phyloP scores from a whole-genome alignment of 768 basidiomycete species.

The Amanita jacksonii region DNA sequence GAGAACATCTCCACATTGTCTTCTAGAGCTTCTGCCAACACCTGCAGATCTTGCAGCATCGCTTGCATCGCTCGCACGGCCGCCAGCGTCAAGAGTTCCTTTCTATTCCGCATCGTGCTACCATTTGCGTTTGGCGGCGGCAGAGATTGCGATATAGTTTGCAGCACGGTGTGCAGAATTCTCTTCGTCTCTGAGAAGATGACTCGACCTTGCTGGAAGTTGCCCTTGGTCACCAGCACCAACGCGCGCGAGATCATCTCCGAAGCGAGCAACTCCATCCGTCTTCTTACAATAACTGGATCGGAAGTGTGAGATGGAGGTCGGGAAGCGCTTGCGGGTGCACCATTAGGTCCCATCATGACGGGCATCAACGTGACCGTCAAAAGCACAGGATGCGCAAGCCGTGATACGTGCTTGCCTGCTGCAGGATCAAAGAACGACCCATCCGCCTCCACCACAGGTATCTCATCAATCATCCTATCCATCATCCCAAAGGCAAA shows the following conservation, averaged over 20 bases:
- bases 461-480: constrained; percentile 94
- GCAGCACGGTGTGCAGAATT: constrained; percentile 85
- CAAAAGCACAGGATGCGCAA: constrained; percentile 90
- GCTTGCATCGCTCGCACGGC: constrained; percentile 78
- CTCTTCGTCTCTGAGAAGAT: constrained; percentile 87
- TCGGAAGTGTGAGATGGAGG: constrained; percentile 53
- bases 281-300: constrained; percentile 81
- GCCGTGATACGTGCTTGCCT: constrained; percentile 72
- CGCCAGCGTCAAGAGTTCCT: constrained; percentile 63
- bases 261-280: constrained; percentile 93
- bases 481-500: constrained; percentile 92
- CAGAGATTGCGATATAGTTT: constrained; percentile 69
- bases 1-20: constrained; percentile 90
- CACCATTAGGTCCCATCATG: constrained; percentile 12
- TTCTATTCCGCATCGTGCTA: constrained; percentile 57
- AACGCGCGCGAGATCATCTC: constrained; percentile 97
- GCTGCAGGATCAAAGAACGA: constrained; percentile 90
- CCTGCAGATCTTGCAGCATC: constrained; percentile 80
- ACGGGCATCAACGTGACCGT: constrained; percentile 83
- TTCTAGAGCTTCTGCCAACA: constrained; percentile 78
- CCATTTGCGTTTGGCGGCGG: constrained; percentile 44
- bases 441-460: constrained; percentile 92
- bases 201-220: constrained; percentile 83
- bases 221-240: constrained; percentile 85
- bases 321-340: constrained; percentile 15